phyloP scores from a whole-genome alignment of 257 asterid species.

The Perilla frutescens region DNA sequence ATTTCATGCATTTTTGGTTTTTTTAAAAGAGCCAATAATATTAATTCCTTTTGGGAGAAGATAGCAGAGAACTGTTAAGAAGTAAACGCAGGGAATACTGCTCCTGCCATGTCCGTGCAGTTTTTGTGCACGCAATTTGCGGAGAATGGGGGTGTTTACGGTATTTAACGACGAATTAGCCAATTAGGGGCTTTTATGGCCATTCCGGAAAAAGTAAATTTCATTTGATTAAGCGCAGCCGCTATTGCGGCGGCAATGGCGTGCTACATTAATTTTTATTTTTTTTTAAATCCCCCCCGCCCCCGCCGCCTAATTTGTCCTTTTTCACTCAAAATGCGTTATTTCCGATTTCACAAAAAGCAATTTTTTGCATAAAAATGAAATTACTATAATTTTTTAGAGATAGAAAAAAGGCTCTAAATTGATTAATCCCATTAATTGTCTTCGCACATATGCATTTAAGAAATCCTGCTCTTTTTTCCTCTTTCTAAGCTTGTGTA shows the following conservation, averaged over 20 bases:
- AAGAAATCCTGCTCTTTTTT: neutral
- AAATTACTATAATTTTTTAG: neutral
- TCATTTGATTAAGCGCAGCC: slow-evolving; percentile 52
- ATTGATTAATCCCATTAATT: slow-evolving; percentile 19
- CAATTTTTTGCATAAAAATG: neutral
- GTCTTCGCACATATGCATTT: slow-evolving; percentile 13
- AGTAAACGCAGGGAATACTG: slow-evolving; percentile 15
- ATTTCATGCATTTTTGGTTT: slow-evolving; percentile 36
- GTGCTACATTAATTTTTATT: slow-evolving; percentile 44
- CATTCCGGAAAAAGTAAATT: slow-evolving; percentile 19
- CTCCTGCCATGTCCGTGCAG: slow-evolving; percentile 51
- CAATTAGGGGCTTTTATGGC: slow-evolving; percentile 44
- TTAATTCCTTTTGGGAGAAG: slow-evolving; percentile 24
- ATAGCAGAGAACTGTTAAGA: slow-evolving; percentile 1
- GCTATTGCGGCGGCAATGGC: slow-evolving; percentile 76
- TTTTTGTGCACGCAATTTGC: slow-evolving; percentile 40
- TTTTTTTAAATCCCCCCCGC: too few relatives aligned
- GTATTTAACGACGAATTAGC: slow-evolving; percentile 24
- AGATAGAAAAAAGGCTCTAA: slow-evolving; percentile 13
- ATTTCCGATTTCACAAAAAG: neutral
- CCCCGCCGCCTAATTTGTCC: too few relatives aligned
- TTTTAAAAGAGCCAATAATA: slow-evolving; percentile 2
- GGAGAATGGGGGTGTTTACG: slow-evolving; percentile 35
- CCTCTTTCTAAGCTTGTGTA: neutral
- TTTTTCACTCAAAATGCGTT: neutral